Evolutionary conservation across 1,139 yeast species (phyloP).

Genomic region (Keqinozyma sinolaborantium): DNA sequence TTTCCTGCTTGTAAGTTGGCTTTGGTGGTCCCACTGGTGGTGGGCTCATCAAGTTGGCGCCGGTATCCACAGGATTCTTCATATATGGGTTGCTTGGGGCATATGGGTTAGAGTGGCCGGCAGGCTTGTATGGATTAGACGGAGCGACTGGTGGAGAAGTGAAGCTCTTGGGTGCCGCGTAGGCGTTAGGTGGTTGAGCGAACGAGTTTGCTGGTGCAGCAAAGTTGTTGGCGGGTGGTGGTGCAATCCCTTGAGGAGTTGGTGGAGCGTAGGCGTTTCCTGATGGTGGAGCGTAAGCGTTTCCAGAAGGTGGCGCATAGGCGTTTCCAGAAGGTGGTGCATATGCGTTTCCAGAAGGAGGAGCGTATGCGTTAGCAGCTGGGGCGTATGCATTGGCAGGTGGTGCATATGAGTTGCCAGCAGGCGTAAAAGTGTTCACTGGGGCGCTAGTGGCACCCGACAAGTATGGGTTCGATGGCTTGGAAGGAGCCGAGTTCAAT

Average conservation of each 20-base stretch:
- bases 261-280: slow-evolving; percentile 3
- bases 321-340: slow-evolving; percentile 4
- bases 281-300: slow-evolving; percentile 12
- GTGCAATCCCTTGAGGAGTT: slow-evolving; percentile 6
- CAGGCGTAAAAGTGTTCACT: slow-evolving; percentile 4
- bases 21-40: slow-evolving; percentile 32
- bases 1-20: slow-evolving; percentile 48
- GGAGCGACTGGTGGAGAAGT: slow-evolving; percentile 1
- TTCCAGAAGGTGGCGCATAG: slow-evolving; percentile 12
- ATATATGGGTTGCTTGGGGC: slow-evolving; percentile 14
- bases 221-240: slow-evolving; percentile 4
- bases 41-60: slow-evolving; percentile 6
- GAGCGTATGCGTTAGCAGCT: slow-evolving; percentile 2
- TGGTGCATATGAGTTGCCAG: neutral
- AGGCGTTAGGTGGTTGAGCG: slow-evolving; percentile 1
- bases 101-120: slow-evolving; percentile 3
- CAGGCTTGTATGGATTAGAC: slow-evolving; percentile 9
- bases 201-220: slow-evolving; percentile 2
- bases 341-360: slow-evolving; percentile 3
- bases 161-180: slow-evolving; percentile 1
- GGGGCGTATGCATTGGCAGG: slow-evolving; percentile 3
- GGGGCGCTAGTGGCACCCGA: neutral
- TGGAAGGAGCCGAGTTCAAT: neutral
- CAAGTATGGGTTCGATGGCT: slow-evolving; percentile 1
- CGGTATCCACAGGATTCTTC: slow-evolving; percentile 6